A percentile compares a stretch with the other conserved stretches of the same genome.
Evolutionary conservation across 1,284 basidiomycete species (phyloP).

Genomic region (Peniophora sp.): DNA sequence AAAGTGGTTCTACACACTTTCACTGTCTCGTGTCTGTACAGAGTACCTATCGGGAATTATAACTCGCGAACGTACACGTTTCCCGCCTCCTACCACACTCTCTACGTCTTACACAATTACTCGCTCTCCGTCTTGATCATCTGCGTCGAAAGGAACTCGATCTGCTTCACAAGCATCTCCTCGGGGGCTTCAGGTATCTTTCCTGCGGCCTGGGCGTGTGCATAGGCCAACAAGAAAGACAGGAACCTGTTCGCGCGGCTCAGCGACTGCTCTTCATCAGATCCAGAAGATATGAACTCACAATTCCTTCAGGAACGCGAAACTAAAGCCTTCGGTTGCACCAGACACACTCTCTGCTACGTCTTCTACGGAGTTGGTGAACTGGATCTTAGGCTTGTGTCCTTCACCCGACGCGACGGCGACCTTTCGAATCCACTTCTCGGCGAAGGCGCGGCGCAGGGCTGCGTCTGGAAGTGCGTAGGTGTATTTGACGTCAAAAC

Average conservation of each 20-base stretch:
- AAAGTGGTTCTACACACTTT: no score
- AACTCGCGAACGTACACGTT: no score
- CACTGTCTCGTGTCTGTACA: no score
- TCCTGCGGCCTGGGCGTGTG: slow-evolving; percentile 10
- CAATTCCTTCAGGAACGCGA: slow-evolving; percentile 23
- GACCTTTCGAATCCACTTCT: slow-evolving; percentile 19
- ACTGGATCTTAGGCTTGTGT: slow-evolving; percentile 3
- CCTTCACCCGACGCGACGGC: not conserved
- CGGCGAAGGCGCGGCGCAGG: slow-evolving; percentile 16
- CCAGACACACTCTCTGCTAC: slow-evolving; percentile 16
- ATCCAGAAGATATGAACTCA: slow-evolving; percentile 9
- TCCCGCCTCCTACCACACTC: no score
- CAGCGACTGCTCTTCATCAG: not conserved
- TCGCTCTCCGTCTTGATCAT: slow-evolving; percentile 8
- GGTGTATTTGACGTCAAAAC: slow-evolving; percentile 39
- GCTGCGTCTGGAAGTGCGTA: slow-evolving; percentile 20
- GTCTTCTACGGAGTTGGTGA: slow-evolving; percentile 7
- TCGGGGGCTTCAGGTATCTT: slow-evolving; percentile 1
- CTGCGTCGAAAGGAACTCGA: slow-evolving; percentile 13
- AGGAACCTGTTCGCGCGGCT: slow-evolving; percentile 13
- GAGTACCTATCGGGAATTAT: no score
- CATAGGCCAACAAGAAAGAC: slow-evolving; percentile 20
- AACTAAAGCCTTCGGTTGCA: slow-evolving; percentile 20
- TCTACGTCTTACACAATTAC: no score
- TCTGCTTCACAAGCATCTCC: slow-evolving; percentile 12